Conservation (phyloP, 2,329 filamentous ascomycete species). For the Colletotrichum sp. region DNA sequence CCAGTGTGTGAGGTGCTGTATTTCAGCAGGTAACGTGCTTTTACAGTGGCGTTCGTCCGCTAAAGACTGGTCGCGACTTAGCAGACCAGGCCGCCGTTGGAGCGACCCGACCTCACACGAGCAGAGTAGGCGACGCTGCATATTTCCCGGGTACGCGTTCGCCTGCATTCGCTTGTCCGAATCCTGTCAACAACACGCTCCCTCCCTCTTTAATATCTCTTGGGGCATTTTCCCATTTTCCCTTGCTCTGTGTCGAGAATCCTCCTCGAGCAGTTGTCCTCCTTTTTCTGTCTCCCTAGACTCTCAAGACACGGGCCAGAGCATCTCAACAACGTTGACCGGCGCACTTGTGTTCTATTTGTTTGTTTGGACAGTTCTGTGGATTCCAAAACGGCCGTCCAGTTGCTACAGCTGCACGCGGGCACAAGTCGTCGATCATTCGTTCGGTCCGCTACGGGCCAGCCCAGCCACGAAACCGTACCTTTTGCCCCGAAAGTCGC, state of each 20-base stretch:
- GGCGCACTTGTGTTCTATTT: neutral
- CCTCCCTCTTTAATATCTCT: neutral
- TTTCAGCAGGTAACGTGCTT: neutral
- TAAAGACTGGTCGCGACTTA: neutral
- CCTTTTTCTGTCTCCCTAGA: neutral
- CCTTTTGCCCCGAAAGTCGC: neutral
- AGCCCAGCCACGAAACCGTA: constrained; percentile 10
- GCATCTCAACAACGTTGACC: neutral
- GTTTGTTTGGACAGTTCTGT: constrained; percentile 3
- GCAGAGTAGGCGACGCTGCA: neutral
- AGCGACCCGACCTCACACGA: neutral
- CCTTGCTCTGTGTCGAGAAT: neutral
- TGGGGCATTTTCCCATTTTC: neutral
- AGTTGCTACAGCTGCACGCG: constrained; percentile 22
- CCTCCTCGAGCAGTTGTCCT: neutral
- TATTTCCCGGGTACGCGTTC: neutral
- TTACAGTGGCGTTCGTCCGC: neutral
- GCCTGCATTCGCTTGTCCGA: neutral
- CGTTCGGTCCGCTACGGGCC: constrained; percentile 6
- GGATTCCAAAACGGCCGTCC: neutral
- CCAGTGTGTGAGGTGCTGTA: neutral
- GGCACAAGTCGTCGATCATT: constrained; percentile 10
- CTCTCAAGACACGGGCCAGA: neutral
- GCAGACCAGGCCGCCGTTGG: neutral
- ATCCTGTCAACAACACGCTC: constrained; percentile 9